Conservation (phyloP, 176 grass and related monocot species). For the Oryza glumipatula region DNA sequence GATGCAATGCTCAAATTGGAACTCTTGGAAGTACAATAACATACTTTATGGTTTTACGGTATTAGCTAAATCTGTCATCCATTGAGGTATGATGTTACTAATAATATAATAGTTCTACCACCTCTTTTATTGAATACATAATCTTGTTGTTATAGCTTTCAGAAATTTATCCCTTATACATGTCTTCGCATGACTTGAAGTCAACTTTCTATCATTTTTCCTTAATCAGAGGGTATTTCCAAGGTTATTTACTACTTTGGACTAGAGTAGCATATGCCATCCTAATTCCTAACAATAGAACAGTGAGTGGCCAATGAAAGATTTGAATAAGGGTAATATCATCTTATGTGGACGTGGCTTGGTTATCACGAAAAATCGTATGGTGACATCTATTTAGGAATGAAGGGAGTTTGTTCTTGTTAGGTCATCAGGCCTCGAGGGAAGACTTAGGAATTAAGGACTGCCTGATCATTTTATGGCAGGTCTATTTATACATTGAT, state of each 20-base stretch:
- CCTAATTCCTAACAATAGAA: not conserved
- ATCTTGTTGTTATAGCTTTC: not conserved
- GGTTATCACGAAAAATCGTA: not conserved
- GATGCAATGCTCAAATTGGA: not conserved
- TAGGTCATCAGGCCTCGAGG: constrained; percentile 3
- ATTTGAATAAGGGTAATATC: not conserved
- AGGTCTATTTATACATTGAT: constrained; percentile 4
- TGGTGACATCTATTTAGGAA: not conserved
- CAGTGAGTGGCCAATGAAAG: not conserved
- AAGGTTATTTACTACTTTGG: not conserved
- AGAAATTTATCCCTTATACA: not conserved
- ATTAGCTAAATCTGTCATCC: not conserved
- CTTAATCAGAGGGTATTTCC: not conserved
- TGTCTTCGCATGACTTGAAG: not conserved
- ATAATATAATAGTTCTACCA: not conserved
- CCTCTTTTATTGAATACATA: not conserved
- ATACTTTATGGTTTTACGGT: not conserved
- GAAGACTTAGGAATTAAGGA: constrained; percentile 3
- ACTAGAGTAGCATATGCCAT: not conserved
- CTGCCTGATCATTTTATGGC: not conserved
- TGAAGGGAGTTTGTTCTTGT: not conserved
- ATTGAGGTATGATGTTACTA: not conserved
- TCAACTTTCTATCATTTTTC: not conserved
- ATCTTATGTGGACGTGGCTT: not conserved
- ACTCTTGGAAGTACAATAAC: not conserved